These are phyloP conservation scores for Epichloe festucae DNA, from an alignment of 2,329 filamentous ascomycete species.

Conservation along the genomic window DNA sequence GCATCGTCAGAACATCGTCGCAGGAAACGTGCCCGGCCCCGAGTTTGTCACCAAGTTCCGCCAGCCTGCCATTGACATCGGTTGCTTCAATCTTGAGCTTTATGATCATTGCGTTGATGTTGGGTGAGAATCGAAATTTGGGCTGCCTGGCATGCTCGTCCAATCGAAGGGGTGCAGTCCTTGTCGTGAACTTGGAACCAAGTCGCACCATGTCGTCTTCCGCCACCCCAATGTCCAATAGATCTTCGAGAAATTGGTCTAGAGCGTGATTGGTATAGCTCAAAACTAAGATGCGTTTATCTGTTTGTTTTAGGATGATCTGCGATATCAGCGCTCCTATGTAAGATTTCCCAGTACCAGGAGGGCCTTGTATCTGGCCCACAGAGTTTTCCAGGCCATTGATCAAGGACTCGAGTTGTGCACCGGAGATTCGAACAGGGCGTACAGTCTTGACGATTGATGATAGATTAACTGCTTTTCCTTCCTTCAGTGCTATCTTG, in stretches of 20 bases:
- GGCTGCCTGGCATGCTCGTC: neutral
- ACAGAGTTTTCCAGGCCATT: slow-evolving; percentile 38
- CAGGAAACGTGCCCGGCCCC: slow-evolving; percentile 2
- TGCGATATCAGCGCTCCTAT: slow-evolving; percentile 53
- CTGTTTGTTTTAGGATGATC: slow-evolving; percentile 33
- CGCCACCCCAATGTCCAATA: slow-evolving; percentile 45
- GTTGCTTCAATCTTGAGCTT: too few species aligned
- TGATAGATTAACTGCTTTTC: too few species aligned
- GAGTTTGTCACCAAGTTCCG: too few species aligned
- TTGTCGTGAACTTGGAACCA: slow-evolving; percentile 41
- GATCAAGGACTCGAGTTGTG: slow-evolving; percentile 45
- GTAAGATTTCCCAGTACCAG: slow-evolving; percentile 66
- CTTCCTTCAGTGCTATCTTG: too few species aligned
- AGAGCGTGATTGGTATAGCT: slow-evolving; percentile 58
- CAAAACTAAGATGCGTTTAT: slow-evolving; percentile 45
- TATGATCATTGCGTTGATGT: too few species aligned
- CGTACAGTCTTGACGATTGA: slow-evolving; percentile 7
- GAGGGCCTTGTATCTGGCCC: slow-evolving; percentile 58
- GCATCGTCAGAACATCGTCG: slow-evolving; percentile 24
- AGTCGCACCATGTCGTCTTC: slow-evolving; percentile 42
- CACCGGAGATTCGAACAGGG: slow-evolving; percentile 13
- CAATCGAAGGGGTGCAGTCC: neutral
- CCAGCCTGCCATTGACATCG: too few species aligned
- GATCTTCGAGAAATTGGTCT: slow-evolving; percentile 52
- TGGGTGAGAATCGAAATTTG: too few species aligned